Evolutionary conservation across 306 rosid genomes (phyloP).

Genomic region (Inga leiocalycina): DNA sequence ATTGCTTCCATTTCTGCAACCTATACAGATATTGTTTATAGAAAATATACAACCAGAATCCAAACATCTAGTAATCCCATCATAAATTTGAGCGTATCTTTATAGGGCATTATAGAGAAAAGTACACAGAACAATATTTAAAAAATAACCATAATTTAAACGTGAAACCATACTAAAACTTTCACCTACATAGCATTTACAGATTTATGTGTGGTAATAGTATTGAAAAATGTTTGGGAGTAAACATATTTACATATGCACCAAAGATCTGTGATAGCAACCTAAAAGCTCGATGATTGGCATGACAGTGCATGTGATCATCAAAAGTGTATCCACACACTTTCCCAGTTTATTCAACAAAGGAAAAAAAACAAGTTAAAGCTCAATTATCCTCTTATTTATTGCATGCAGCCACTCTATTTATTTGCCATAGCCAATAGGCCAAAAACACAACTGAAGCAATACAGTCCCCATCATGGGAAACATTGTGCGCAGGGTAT

Average conservation of each 20-base stretch:
- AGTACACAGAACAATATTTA: background rate
- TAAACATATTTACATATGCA: background rate
- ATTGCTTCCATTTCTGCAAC: too few relatives aligned
- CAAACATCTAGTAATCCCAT: background rate
- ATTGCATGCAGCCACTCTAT: background rate
- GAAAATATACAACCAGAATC: background rate
- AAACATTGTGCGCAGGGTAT: too few relatives aligned
- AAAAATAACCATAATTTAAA: background rate
- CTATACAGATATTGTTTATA: slow-evolving; percentile 7
- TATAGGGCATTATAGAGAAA: slow-evolving; percentile 13
- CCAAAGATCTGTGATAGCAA: background rate
- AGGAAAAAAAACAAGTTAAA: background rate
- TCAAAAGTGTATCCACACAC: background rate
- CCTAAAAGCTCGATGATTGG: background rate
- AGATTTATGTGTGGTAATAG: slow-evolving; percentile 26
- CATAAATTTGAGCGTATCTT: background rate
- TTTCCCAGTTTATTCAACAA: background rate
- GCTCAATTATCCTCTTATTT: background rate
- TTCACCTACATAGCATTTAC: background rate
- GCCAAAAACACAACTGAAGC: too few relatives aligned
- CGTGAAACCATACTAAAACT: background rate
- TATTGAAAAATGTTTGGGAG: background rate
- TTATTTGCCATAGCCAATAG: background rate
- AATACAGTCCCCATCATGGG: too few relatives aligned
- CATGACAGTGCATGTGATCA: background rate